phyloP scores from a whole-genome alignment of 129 eudicot species.

The Gnaphalium uliginosum region DNA sequence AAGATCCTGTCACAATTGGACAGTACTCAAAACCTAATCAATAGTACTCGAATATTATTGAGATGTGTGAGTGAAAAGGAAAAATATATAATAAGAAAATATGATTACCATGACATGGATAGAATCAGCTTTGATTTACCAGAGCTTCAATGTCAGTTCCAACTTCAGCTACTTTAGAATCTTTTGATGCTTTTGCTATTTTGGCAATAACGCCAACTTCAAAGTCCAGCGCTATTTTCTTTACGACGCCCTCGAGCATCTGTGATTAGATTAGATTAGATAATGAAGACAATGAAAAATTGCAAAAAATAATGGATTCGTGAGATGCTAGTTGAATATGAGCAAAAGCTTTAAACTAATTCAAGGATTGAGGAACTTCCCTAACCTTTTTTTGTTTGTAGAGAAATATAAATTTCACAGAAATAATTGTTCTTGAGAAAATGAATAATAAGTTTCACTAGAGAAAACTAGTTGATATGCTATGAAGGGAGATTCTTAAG shows the following conservation, averaged over 20 bases:
- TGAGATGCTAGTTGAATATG: neutral
- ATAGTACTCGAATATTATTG: no score
- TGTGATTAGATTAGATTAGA: constrained; percentile 22
- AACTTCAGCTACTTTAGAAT: constrained; percentile 78
- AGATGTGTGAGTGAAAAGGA: neutral
- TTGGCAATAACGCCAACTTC: constrained; percentile 77
- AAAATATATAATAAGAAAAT: neutral
- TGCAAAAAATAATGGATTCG: neutral
- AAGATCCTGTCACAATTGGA: no score
- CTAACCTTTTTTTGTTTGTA: neutral
- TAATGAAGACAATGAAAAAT: neutral
- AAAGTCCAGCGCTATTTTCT: constrained; percentile 80
- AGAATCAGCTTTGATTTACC: constrained; percentile 42
- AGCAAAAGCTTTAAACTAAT: neutral
- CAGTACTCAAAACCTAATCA: no score
- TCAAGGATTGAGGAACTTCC: neutral
- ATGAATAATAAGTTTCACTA: neutral
- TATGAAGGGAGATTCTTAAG: neutral
- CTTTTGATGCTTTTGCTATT: constrained; percentile 81
- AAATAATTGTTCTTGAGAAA: neutral
- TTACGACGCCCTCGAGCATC: constrained; percentile 89
- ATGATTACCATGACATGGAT: constrained; percentile 10
- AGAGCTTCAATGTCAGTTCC: constrained; percentile 75
- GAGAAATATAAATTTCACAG: neutral
- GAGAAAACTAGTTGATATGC: neutral